Evolutionary conservation across 2,329 filamentous ascomycete genomes (phyloP), one percentile per base, ranked within the genome.

Genomic region (Scedosporium boydii): DNA sequence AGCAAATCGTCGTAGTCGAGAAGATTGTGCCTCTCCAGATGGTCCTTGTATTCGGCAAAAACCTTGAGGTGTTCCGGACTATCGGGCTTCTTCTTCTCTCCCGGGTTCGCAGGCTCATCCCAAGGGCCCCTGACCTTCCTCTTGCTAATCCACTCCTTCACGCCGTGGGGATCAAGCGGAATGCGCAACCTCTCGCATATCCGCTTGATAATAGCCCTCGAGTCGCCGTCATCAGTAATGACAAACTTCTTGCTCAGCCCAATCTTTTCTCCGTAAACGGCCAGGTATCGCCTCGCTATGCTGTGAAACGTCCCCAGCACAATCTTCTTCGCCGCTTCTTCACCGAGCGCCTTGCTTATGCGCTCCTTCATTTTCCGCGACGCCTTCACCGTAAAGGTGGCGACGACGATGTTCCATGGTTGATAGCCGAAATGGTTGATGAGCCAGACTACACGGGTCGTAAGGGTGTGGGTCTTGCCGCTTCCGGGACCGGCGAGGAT

Each of bases 341-440:
- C 83, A 1, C 92, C 92, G n/a, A 98, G 80, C n/a, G 90, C 82
- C 63, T 83, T 87, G 0, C 87, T 86, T 63, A 98, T 90, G 6
- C 93, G 85, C 70, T 91, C 87, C 69, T 92, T 91, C 93, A 99
- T 99, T 77, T 98, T 93, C 18, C 80, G 84, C 18, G 93, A 91
- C 1, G 95, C 93, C 74, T 98, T 98, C 73, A 96, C 92, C 1
- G 95, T 99, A 71, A 99, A 99, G 0, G 93, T 98, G 65, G 93
- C 95, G 64, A 97, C 93, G 64, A 99, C 87, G 69, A 98, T 87
- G 76, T 97, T 91, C 77, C 89, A 86, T 69, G 93, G 93, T 63
- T 85, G 83, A 68, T 91, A 84, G 51, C 87, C 85, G 68, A 85
- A 78, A 68, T 89, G 80, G 59, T 87, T 84, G 61, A 97, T 83